Evolutionary conservation across 345 rosid genomes (phyloP).

Genomic region (Combretum micranthum): DNA sequence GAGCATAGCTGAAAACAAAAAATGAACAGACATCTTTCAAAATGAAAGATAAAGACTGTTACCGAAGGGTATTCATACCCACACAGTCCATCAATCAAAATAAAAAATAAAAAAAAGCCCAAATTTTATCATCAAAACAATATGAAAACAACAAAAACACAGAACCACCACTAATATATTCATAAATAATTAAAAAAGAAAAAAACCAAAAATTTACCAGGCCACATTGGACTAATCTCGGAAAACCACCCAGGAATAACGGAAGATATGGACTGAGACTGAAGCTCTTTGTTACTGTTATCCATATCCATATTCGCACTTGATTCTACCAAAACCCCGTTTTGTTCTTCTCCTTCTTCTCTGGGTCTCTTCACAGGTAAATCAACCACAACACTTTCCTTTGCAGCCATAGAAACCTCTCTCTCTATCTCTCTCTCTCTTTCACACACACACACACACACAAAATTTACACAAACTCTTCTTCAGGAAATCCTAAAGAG

Average conservation of each 20-base stretch:
- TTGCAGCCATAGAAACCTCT: conserved; percentile 2
- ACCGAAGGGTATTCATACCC: too few relatives aligned
- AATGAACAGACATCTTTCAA: too few relatives aligned
- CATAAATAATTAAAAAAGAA: background rate
- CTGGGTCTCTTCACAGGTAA: conserved; percentile 35
- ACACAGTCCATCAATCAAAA: too few relatives aligned
- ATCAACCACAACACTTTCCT: conserved; percentile 13
- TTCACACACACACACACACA: too few relatives aligned
- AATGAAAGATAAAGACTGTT: too few relatives aligned
- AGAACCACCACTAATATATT: background rate
- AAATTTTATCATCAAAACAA: too few relatives aligned
- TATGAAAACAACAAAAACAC: too few relatives aligned
- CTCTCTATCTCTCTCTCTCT: too few relatives aligned
- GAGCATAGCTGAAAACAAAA: too few relatives aligned
- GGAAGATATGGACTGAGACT: conserved; percentile 16
- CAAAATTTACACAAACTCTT: too few relatives aligned
- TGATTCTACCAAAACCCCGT: conserved; percentile 18
- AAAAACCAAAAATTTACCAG: conserved; percentile 24
- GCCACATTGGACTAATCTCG: conserved; percentile 59
- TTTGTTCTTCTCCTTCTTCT: conserved; percentile 25
- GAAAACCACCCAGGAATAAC: conserved; percentile 56
- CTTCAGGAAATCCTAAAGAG: too few relatives aligned
- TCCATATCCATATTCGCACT: conserved; percentile 20
- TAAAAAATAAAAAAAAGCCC: too few relatives aligned
- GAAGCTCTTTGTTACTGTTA: conserved; percentile 1